These are phyloP conservation scores for Chenopodium suecicum DNA, from an alignment of 148 eudicot genomes.

Conservation along the genomic window DNA sequence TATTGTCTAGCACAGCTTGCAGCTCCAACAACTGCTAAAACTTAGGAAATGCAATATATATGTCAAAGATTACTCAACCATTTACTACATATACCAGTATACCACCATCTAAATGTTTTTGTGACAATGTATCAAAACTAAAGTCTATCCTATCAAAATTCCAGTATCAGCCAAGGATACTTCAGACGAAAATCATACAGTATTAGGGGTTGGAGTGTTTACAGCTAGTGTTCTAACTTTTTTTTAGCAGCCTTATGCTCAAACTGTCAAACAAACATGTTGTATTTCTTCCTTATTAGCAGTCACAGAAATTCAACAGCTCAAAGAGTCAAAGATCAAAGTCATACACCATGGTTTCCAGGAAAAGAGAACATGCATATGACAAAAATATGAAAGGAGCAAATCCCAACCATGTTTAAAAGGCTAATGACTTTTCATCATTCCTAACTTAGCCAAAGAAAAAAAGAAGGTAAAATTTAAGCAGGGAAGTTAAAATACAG, in stretches of 20 bases:
- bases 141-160: background rate
- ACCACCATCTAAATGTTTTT: background rate
- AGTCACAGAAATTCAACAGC: background rate
- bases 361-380: background rate
- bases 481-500: background rate
- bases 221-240: background rate
- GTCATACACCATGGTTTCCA: background rate
- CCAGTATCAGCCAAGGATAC: background rate
- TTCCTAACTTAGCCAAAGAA: background rate
- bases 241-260: background rate
- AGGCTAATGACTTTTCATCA: background rate
- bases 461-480: background rate
- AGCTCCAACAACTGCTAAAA: background rate
- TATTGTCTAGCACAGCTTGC: background rate
- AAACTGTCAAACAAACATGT: background rate
- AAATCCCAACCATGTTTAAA: background rate
- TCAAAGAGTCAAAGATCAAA: background rate
- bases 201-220: background rate
- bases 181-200: background rate
- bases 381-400: background rate
- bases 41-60: background rate
- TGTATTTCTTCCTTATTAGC: background rate
- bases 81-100: background rate
- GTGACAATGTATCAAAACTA: background rate
- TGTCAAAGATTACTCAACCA: background rate